These are phyloP conservation scores for Fragaria ananassa DNA, from an alignment of 306 rosid genomes.

Conservation along the genomic window DNA sequence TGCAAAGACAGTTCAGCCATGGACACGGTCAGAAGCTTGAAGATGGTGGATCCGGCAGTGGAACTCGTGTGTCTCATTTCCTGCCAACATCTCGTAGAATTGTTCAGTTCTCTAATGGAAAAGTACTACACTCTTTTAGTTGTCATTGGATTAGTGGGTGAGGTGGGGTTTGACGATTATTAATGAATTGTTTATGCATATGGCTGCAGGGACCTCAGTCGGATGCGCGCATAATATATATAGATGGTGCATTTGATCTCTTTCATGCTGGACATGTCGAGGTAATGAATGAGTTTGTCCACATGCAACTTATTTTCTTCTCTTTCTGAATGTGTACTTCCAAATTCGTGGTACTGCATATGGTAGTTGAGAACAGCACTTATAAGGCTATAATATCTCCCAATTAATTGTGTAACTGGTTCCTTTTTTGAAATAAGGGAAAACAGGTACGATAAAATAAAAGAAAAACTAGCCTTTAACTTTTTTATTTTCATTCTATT, in stretches of 20 bases:
- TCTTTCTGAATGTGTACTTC: background rate
- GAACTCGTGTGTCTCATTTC: constrained; percentile 61
- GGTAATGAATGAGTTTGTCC: constrained; percentile 30
- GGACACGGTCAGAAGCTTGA: constrained; percentile 77
- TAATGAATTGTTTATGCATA: background rate
- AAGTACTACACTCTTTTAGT: constrained; percentile 11
- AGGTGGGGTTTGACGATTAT: background rate
- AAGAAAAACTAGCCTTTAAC: background rate
- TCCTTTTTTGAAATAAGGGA: background rate
- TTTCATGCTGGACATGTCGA: constrained; percentile 66
- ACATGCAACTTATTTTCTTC: background rate
- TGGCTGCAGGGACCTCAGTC: constrained; percentile 50
- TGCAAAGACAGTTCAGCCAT: constrained; percentile 72
- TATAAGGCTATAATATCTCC: background rate
- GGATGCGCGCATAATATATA: constrained; percentile 53
- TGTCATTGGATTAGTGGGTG: background rate
- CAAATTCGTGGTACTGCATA: background rate
- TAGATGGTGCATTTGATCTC: constrained; percentile 63
- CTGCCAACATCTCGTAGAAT: constrained; percentile 60
- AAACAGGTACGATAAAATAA: background rate
- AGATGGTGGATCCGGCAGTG: constrained; percentile 61
- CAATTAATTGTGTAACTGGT: background rate
- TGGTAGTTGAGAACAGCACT: background rate
- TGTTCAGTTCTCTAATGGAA: constrained; percentile 60
- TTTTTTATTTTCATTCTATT: background rate